Evolutionary conservation across 2,329 filamentous ascomycete genomes (phyloP).

Genomic region (Ascochyta rabiei): DNA sequence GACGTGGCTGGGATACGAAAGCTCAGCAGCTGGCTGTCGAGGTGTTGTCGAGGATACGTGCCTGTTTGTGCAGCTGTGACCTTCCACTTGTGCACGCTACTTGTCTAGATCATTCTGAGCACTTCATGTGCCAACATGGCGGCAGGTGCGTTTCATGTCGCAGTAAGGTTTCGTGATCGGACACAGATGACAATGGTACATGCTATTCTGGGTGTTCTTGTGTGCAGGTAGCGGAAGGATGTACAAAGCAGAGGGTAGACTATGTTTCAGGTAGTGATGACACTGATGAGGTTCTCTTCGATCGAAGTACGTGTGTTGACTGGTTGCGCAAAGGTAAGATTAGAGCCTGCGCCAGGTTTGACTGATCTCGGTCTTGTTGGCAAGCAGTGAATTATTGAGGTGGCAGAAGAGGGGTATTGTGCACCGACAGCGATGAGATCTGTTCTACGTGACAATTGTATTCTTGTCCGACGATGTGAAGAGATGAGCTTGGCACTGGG

Average conservation of each 20-base stretch:
- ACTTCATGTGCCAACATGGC: background rate
- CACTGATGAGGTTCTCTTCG: too few relatives aligned
- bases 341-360: too few relatives aligned
- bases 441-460: background rate
- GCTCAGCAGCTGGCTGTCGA: background rate
- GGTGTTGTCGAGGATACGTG: background rate
- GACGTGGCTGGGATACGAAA: background rate
- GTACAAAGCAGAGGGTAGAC: background rate
- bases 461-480: background rate
- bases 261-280: background rate
- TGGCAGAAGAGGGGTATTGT: background rate
- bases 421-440: background rate
- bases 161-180: constrained; percentile 4
- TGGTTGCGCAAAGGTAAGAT: too few relatives aligned
- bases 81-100: background rate
- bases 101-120: background rate
- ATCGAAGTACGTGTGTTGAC: too few relatives aligned
- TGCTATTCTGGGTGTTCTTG: background rate
- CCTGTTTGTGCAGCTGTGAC: background rate
- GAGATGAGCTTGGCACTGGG: background rate
- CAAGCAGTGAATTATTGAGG: background rate
- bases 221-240: background rate
- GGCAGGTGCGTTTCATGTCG: background rate
- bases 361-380: too few relatives aligned
- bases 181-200: background rate